A percentile compares a stretch with the other conserved stretches of the same genome.
Conservation (phyloP, 2,329 filamentous ascomycete genomes). For the Didymosphaeria variabile region DNA sequence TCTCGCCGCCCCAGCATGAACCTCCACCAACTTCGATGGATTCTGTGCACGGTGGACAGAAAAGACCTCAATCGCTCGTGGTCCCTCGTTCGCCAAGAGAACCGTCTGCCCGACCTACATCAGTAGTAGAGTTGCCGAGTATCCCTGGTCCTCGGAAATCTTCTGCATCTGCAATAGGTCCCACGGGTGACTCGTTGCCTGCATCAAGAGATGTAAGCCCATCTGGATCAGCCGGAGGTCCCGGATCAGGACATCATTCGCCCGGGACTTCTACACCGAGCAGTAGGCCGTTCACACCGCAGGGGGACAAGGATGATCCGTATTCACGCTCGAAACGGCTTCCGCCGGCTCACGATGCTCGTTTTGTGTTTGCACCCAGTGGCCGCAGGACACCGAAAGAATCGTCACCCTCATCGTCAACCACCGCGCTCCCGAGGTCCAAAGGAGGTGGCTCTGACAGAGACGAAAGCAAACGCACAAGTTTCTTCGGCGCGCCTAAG, state of each 20-base stretch:
- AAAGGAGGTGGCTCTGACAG: slow-evolving; percentile 49
- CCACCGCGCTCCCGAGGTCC: slow-evolving; percentile 56
- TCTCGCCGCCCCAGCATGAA: slow-evolving; percentile 64
- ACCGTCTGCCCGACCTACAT: slow-evolving; percentile 52
- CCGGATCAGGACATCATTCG: slow-evolving; percentile 55
- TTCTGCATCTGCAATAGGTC: slow-evolving; percentile 65
- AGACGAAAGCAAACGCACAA: slow-evolving; percentile 58
- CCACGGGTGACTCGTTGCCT: slow-evolving; percentile 62
- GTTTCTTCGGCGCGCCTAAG: slow-evolving; percentile 62
- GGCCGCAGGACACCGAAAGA: slow-evolving; percentile 69
- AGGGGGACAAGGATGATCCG: slow-evolving; percentile 82
- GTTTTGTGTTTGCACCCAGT: slow-evolving; percentile 83
- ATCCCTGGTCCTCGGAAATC: slow-evolving; percentile 58
- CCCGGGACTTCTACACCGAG: slow-evolving; percentile 63
- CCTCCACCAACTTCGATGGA: slow-evolving; percentile 59
- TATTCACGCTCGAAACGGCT: slow-evolving; percentile 84
- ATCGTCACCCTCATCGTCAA: slow-evolving; percentile 38
- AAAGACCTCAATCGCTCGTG: slow-evolving; percentile 32
- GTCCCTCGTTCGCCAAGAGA: slow-evolving; percentile 40
- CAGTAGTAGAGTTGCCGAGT: slow-evolving; percentile 54
- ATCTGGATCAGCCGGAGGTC: slow-evolving; percentile 63
- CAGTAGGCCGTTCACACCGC: slow-evolving; percentile 79
- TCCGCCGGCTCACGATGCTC: slow-evolving; percentile 75
- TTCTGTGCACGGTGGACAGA: slow-evolving; percentile 32
- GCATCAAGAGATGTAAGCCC: slow-evolving; percentile 69